Conservation (phyloP, 2,329 filamentous ascomycete genomes). For the Sclerotinia sclerotiorum region DNA sequence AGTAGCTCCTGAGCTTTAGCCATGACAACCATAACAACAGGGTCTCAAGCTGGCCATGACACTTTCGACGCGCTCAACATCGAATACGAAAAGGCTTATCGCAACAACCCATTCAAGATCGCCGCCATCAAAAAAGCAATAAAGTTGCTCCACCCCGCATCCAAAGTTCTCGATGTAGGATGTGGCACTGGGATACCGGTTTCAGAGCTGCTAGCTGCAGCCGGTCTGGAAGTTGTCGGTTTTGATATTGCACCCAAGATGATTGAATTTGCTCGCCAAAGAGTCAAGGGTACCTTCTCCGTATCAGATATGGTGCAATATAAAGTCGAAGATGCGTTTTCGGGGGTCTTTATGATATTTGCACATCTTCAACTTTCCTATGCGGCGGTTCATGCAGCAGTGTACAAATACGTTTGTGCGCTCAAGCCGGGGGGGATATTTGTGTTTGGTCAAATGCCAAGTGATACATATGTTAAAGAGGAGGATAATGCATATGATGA, state of each 20-base stretch:
- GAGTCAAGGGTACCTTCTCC: slow-evolving; percentile 29
- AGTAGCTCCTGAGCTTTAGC: not conserved
- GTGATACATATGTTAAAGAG: slow-evolving; percentile 37
- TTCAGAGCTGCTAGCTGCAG: slow-evolving; percentile 32
- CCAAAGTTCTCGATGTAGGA: slow-evolving; percentile 39
- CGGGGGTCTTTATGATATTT: slow-evolving; percentile 39
- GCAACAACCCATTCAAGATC: slow-evolving; percentile 15
- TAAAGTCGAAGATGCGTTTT: slow-evolving; percentile 31
- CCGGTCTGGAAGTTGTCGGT: slow-evolving; percentile 28
- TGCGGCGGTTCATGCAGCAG: slow-evolving; percentile 34
- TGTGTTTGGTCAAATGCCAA: slow-evolving; percentile 37
- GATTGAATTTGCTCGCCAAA: slow-evolving; percentile 18
- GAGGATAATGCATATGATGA: slow-evolving; percentile 37
- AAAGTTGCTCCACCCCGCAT: not conserved
- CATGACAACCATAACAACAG: slow-evolving; percentile 24
- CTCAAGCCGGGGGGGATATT: slow-evolving; percentile 36
- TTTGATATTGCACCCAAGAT: slow-evolving; percentile 42
- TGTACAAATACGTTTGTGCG: slow-evolving; percentile 32
- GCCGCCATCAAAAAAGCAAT: slow-evolving; percentile 10
- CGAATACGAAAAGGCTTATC: slow-evolving; percentile 23
- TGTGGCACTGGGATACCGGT: slow-evolving; percentile 42
- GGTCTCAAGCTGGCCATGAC: slow-evolving; percentile 31
- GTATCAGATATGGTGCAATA: slow-evolving; percentile 29
- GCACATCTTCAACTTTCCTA: slow-evolving; percentile 37
- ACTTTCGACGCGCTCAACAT: slow-evolving; percentile 25